Percentiles rank a stretch among this genome's conserved stretches.
These are phyloP conservation scores for Spinellus fusiger DNA, from an alignment of 192 early-diverging fungal genomes.

Conservation along the genomic window DNA sequence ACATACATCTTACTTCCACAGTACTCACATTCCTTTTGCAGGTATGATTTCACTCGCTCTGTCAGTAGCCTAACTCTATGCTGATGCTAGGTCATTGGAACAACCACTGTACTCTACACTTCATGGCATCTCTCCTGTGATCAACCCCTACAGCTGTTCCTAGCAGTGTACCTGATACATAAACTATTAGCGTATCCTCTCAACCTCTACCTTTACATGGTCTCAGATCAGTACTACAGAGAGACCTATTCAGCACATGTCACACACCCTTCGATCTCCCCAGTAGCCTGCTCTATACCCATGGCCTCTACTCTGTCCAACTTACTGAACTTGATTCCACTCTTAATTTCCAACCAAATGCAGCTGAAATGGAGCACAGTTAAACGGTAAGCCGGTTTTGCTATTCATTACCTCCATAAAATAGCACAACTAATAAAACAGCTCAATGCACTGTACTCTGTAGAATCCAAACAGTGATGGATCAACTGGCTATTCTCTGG, in stretches of 20 bases:
- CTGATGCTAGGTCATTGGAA: slow-evolving; percentile 52
- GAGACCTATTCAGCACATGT: not conserved
- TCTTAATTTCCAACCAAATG: not conserved
- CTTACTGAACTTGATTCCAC: not conserved
- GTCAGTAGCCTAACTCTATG: no score
- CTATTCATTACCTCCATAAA: not conserved
- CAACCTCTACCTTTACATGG: slow-evolving; percentile 50
- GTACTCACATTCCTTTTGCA: no score
- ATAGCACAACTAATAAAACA: not conserved
- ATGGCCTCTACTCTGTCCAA: not conserved
- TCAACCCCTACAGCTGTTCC: slow-evolving; percentile 49
- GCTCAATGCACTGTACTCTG: not conserved
- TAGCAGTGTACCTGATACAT: slow-evolving; percentile 55
- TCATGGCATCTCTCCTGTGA: slow-evolving; percentile 42
- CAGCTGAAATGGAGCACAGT: not conserved
- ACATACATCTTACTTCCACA: no score
- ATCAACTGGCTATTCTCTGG: slow-evolving; percentile 51
- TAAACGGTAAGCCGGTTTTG: not conserved
- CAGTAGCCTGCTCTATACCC: no score
- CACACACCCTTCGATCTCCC: not conserved
- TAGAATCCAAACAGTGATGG: slow-evolving; percentile 57
- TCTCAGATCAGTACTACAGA: slow-evolving; percentile 33
- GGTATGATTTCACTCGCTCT: no score
- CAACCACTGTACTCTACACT: slow-evolving; percentile 45
- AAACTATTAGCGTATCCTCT: slow-evolving; percentile 57